Base-by-base conservation (phyloP, 192 early-diverging fungal species). In the Entomortierella chlamydospora region DNA sequence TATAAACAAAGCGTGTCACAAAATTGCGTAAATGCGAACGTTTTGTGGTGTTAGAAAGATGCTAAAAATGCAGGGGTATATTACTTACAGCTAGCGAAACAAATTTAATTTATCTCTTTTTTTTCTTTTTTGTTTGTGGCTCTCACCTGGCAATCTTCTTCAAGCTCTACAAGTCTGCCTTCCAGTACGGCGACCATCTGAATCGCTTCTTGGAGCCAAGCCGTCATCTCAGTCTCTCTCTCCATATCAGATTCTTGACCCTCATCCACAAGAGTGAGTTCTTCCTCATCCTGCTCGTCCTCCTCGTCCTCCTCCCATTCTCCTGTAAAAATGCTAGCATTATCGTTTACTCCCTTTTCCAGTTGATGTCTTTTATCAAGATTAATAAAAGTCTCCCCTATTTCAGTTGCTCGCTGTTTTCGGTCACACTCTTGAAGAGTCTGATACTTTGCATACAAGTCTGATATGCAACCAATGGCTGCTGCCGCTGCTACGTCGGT, bases 161-260 rank as follows among this genome's bases (percentile, higher is more conserved):
- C 76, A 4, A 70, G 63, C 42, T 79, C 76, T 17, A 70, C 30
- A 1, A 79, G 47, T 13, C 68, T 43, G 0, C 56, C 53, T 49
- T 79, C 76, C 0, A 79, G 41, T 34, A 57, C 42, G 20, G 57
- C 66, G 0, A 70, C 63, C 8, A 57, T 79, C 9, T 70, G 47
- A 13, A 70, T 66, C 2, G 68, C 76, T 42, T 79, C 68, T 17
- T 54, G 50, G 2, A 79, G 51, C 76, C 76, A 79, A 0, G 68
- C 49, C 57, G 70, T 54, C 17, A 55, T 26, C 13, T 66, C 64
- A 31, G 42, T n/a, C 0, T 64, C 49, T 1, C 55, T 45, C 28
- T 42, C 25, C 41, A n/a, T 7, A 15, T 28, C 25, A 20, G 31
- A 45, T 5, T 55, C 64, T 51, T 54, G 62, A 7, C 29, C 53